Conservation (phyloP, 2,329 filamentous ascomycete species). For the Clonostachys rhizophaga region DNA sequence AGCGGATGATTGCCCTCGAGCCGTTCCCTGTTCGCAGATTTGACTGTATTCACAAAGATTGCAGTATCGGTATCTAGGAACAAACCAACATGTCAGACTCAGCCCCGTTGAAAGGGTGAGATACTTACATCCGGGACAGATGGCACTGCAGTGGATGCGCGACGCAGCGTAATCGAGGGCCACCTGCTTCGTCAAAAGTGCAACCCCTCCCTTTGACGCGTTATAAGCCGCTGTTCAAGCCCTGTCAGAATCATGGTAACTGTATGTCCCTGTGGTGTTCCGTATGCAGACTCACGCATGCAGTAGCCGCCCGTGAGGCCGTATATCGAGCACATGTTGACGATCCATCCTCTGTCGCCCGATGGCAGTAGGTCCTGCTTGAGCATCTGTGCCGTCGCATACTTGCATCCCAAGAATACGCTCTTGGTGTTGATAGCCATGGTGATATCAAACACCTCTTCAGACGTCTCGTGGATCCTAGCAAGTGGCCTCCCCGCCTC, state of each 20-base stretch:
- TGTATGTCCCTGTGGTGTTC: no score
- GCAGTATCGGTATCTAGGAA: constrained; percentile 15
- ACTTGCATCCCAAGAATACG: constrained; percentile 36
- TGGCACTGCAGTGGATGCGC: constrained; percentile 45
- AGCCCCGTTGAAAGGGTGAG: not conserved
- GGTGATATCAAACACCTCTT: constrained; percentile 36
- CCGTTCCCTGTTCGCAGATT: constrained; percentile 4
- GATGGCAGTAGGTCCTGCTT: constrained; percentile 29
- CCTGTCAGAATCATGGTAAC: not conserved
- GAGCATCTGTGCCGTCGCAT: constrained; percentile 41
- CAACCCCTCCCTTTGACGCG: constrained; percentile 43
- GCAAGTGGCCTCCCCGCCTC: constrained; percentile 22
- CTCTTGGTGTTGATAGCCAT: constrained; percentile 29
- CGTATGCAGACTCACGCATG: constrained; percentile 11
- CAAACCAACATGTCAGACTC: not conserved
- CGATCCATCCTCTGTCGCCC: constrained; percentile 41
- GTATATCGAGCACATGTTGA: constrained; percentile 39
- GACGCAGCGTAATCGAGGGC: constrained; percentile 42
- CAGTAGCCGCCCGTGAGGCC: constrained; percentile 25
- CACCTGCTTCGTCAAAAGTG: constrained; percentile 40
- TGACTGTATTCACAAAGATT: constrained; percentile 14
- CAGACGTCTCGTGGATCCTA: constrained; percentile 38
- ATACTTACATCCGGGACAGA: constrained; percentile 41
- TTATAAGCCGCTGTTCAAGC: constrained; percentile 28
- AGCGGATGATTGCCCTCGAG: constrained; percentile 14